A percentile compares a stretch with the other conserved stretches of the same genome.
Evolutionary conservation across 148 eudicot genomes (phyloP).

Genomic region (Camellia japonica): DNA sequence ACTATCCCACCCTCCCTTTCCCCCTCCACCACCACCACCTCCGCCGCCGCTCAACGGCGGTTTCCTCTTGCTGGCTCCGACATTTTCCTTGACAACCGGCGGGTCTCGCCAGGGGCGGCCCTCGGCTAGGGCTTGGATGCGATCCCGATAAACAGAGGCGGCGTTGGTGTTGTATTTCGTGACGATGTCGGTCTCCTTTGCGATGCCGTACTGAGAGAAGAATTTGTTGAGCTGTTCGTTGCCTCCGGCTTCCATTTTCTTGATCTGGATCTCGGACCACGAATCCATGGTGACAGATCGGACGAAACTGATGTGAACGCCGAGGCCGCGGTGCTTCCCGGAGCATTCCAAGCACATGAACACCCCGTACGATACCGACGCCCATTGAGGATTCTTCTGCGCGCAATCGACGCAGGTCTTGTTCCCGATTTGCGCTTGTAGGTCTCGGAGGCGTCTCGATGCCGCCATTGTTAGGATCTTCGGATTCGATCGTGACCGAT

Average conservation of each 20-base stretch:
- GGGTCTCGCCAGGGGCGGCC: constrained; percentile 85
- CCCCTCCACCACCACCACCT: constrained; percentile 11
- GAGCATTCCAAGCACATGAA: constrained; percentile 78
- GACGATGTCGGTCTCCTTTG: constrained; percentile 71
- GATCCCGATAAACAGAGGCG: constrained; percentile 68
- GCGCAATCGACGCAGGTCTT: constrained; percentile 68
- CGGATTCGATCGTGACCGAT: constrained; percentile 5
- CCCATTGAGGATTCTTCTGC: constrained; percentile 79
- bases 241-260: constrained; percentile 80
- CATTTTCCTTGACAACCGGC: constrained; percentile 60
- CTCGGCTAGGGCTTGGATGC: constrained; percentile 68
- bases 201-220: constrained; percentile 48
- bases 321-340: constrained; percentile 79
- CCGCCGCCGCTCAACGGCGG: constrained; percentile 30
- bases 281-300: constrained; percentile 93
- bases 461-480: constrained; percentile 40
- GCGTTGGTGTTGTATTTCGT: constrained; percentile 70
- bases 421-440: constrained; percentile 72
- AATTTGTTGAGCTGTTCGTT: constrained; percentile 60
- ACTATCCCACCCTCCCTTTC: constrained; percentile 66
- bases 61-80: constrained; percentile 16
- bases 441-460: constrained; percentile 64
- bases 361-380: constrained; percentile 67
- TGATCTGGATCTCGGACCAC: constrained; percentile 89
- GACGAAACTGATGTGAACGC: constrained; percentile 71